Conservation (phyloP, 371 early-diverging fungal species). For the Nematocida displodere region DNA sequence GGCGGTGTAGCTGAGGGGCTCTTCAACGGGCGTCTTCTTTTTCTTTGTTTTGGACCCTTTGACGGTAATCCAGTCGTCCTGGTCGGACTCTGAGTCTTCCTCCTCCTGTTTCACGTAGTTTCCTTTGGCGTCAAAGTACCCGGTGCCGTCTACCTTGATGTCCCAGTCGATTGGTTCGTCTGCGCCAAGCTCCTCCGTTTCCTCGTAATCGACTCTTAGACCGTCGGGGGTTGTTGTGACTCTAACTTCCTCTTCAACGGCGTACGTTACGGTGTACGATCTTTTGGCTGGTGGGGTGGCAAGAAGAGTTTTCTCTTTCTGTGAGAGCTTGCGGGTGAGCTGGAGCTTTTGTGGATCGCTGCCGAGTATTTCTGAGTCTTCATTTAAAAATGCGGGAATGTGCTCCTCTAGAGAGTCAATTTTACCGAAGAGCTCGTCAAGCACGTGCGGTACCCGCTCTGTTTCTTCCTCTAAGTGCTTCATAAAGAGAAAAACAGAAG, state of each 20-base stretch:
- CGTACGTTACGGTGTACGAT: constrained; percentile 12
- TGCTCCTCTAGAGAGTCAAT: constrained; percentile 23
- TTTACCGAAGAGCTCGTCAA: constrained; percentile 3
- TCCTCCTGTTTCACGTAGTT: constrained; percentile 38
- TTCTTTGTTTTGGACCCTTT: constrained; percentile 5
- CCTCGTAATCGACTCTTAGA: no score
- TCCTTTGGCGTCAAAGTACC: constrained; percentile 39
- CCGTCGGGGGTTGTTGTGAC: no score
- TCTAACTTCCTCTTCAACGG: no score
- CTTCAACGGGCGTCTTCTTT: constrained; percentile 15
- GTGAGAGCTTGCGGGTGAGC: not conserved
- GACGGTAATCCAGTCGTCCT: constrained; percentile 26
- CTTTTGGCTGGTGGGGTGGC: not conserved
- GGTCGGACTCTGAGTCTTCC: constrained; percentile 4
- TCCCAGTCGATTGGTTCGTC: constrained; percentile 41
- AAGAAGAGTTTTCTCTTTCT: constrained; percentile 16
- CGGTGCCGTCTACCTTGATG: constrained; percentile 16
- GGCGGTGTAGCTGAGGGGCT: constrained; percentile 12
- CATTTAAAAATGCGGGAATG: constrained; percentile 29
- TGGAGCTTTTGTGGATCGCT: constrained; percentile 21
- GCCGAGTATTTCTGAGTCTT: constrained; percentile 26
- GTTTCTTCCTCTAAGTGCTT: constrained; percentile 5
- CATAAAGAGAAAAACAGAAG: constrained; percentile 11
- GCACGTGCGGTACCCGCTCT: not conserved
- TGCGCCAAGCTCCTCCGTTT: not conserved